Evolutionary conservation across 2,329 filamentous ascomycete genomes (phyloP).

Genomic region (Knoxdaviesia proteae): DNA sequence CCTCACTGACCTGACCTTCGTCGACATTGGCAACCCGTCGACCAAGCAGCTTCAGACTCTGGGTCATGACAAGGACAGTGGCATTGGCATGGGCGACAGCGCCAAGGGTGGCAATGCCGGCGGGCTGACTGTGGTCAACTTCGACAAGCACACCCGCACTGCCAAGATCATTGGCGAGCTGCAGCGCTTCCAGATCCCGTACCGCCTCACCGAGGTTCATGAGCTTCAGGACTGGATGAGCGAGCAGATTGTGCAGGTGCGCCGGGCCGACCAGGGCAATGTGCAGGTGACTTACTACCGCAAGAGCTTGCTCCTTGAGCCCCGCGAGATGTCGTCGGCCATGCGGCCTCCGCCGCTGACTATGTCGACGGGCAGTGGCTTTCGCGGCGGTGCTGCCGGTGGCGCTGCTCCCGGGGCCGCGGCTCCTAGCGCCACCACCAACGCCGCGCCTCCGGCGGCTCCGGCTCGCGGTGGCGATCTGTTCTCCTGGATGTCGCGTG

Average conservation of each 20-base stretch:
- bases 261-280: slow-evolving; percentile 32
- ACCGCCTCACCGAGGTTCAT: slow-evolving; percentile 59
- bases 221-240: slow-evolving; percentile 91
- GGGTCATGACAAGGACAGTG: slow-evolving; percentile 29
- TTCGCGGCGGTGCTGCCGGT: too few species aligned
- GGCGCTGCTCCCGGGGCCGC: too few species aligned
- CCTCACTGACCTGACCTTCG: slow-evolving; percentile 85
- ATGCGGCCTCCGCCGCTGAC: slow-evolving; percentile 9
- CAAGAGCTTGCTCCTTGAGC: slow-evolving; percentile 68
- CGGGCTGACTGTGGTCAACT: slow-evolving; percentile 73
- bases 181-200: slow-evolving; percentile 89
- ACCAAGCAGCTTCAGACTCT: slow-evolving; percentile 50
- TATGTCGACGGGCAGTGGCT: too few species aligned
- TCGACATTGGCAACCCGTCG: slow-evolving; percentile 80
- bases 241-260: slow-evolving; percentile 57
- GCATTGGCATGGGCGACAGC: slow-evolving; percentile 24
- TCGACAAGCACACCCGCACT: slow-evolving; percentile 88
- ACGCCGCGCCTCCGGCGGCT: slow-evolving; percentile 7
- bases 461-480: slow-evolving; percentile 17
- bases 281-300: slow-evolving; percentile 51
- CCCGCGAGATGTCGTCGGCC: slow-evolving; percentile 30
- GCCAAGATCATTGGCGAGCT: slow-evolving; percentile 91
- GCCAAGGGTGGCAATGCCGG: slow-evolving; percentile 39
- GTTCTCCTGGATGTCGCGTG: slow-evolving; percentile 30
- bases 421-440: too few species aligned